Percentiles rank a stretch among this genome's conserved stretches.
phyloP scores from a whole-genome alignment of 345 rosid genomes.

The Melaleuca alternifolia region DNA sequence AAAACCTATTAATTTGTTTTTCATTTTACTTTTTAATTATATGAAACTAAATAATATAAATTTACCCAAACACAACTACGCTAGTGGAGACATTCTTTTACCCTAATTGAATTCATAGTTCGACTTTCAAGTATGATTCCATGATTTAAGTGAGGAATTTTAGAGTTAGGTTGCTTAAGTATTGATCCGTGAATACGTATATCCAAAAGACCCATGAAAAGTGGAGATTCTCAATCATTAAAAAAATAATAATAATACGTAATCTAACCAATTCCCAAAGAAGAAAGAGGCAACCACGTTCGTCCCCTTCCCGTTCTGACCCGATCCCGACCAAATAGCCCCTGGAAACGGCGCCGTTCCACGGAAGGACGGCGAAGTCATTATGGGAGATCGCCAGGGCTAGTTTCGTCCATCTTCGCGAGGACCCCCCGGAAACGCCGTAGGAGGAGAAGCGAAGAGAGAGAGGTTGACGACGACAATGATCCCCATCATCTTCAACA shows the following conservation, averaged over 20 bases:
- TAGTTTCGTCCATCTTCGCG: background rate
- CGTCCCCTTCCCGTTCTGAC: background rate
- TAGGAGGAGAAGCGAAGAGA: background rate
- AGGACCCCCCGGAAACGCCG: background rate
- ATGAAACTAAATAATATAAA: background rate
- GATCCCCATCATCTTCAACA: background rate
- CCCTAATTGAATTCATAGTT: no score
- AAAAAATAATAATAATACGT: no score
- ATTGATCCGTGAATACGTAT: no score
- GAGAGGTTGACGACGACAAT: background rate
- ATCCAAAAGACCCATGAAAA: no score
- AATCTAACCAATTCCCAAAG: no score
- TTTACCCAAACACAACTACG: no score
- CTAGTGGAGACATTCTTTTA: no score
- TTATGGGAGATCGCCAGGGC: background rate
- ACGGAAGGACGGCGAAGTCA: background rate
- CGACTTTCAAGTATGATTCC: no score
- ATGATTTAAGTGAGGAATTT: no score
- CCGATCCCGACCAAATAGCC: background rate
- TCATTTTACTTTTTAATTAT: fast-evolving
- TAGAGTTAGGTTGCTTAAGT: no score
- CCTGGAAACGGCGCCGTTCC: background rate
- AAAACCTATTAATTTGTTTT: background rate
- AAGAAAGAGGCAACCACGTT: background rate
- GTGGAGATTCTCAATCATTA: no score